These are phyloP conservation scores for Lasiosphaeria hispida DNA, from an alignment of 495 filamentous ascomycete species.

Conservation along the genomic window DNA sequence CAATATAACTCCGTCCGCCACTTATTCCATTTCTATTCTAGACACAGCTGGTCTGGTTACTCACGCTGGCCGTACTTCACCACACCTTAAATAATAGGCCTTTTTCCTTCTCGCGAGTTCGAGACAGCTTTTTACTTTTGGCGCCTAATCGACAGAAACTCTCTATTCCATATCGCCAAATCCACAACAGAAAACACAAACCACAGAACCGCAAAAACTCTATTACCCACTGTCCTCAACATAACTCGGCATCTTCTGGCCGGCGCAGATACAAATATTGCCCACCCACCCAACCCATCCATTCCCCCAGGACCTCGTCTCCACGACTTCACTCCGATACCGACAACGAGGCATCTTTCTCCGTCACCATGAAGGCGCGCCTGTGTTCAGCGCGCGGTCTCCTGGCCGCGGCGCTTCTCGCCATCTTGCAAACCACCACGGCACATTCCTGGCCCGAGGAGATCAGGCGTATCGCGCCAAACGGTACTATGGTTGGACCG, in stretches of 20 bases:
- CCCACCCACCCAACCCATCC: no score
- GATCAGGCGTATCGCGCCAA: slow-evolving; percentile 62
- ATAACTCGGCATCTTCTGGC: no score
- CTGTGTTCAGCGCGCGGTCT: slow-evolving; percentile 8
- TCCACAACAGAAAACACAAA: no score
- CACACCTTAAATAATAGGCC: background rate
- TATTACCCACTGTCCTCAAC: no score
- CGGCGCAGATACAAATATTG: no score
- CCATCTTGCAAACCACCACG: slow-evolving; percentile 36
- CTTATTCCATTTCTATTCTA: slow-evolving; percentile 4
- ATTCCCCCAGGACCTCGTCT: background rate
- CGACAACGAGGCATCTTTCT: background rate
- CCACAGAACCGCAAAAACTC: no score
- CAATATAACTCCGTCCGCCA: background rate
- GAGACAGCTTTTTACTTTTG: background rate
- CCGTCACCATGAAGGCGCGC: background rate
- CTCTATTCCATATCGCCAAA: no score
- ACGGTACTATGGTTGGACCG: slow-evolving; percentile 69
- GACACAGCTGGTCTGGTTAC: slow-evolving; percentile 18
- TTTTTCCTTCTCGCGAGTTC: background rate
- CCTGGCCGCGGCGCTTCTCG: slow-evolving; percentile 29
- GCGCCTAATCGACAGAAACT: no score
- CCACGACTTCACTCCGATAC: slow-evolving; percentile 1
- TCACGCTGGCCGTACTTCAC: slow-evolving; percentile 20
- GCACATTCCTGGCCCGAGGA: slow-evolving; percentile 82